phyloP scores from a whole-genome alignment of 768 basidiomycete genomes.

The Neoboletus subvelutipes region DNA sequence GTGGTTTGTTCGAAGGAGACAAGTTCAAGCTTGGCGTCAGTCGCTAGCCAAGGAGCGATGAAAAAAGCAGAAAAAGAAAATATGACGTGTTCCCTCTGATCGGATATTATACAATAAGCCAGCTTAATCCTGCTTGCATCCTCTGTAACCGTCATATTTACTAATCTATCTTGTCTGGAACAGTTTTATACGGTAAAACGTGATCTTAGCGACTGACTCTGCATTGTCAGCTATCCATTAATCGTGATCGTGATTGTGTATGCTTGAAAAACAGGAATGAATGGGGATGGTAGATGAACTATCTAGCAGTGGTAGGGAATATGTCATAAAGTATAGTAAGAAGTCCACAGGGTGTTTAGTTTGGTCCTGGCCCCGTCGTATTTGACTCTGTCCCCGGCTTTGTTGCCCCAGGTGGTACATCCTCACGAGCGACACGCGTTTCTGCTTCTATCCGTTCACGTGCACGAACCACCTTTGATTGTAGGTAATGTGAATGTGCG shows the following conservation, averaged over 20 bases:
- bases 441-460: conserved; percentile 95
- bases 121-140: not conserved
- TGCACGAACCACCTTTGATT: conserved; percentile 95
- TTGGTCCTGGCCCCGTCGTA: conserved; percentile 21
- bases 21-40: conserved; percentile 23
- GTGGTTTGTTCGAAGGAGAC: conserved; percentile 35
- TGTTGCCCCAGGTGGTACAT: conserved; percentile 9
- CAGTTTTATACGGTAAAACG: not conserved
- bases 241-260: conserved; percentile 12
- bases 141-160: not conserved
- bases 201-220: not conserved
- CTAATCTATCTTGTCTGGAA: not conserved
- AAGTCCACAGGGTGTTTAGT: conserved; percentile 13
- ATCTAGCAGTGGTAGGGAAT: conserved; percentile 24
- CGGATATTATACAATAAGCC: not conserved
- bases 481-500: conserved; percentile 84
- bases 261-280: conserved; percentile 23
- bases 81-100: not conserved
- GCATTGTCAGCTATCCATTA: conserved; percentile 12
- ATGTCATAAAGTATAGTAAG: conserved; percentile 9
- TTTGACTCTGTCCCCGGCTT: conserved; percentile 22
- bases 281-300: conserved; percentile 25
- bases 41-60: conserved; percentile 12
- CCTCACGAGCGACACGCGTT: conserved; percentile 34
- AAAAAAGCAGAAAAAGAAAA: not conserved